These are phyloP conservation scores for Hirsutella thompsonii DNA, from an alignment of 2,329 filamentous ascomycete species.

Conservation along the genomic window DNA sequence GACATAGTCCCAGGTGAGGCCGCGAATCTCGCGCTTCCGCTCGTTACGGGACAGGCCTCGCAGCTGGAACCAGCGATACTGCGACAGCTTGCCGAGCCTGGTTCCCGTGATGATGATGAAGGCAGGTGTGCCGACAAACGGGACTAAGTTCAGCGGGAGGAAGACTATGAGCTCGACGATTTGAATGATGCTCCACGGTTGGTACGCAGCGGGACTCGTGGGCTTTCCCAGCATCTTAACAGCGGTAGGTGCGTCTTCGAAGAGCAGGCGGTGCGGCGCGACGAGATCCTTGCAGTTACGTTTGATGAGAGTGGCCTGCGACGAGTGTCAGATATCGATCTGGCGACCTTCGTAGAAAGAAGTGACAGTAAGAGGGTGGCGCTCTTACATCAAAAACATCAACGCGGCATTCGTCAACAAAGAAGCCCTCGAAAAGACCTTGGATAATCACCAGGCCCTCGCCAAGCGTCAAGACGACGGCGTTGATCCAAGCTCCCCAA, in stretches of 20 bases:
- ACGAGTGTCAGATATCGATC: background rate
- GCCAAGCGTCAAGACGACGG: constrained; percentile 75
- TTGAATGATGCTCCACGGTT: constrained; percentile 83
- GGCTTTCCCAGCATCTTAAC: constrained; percentile 76
- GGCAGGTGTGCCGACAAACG: constrained; percentile 67
- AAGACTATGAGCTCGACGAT: constrained; percentile 72
- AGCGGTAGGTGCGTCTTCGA: constrained; percentile 54
- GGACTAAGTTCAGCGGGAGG: constrained; percentile 77
- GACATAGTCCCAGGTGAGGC: constrained; percentile 68
- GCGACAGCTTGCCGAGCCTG: constrained; percentile 74
- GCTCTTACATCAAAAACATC: constrained; percentile 68
- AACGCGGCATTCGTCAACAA: constrained; percentile 66
- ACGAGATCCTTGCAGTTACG: constrained; percentile 59
- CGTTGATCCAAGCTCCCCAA: constrained; percentile 78
- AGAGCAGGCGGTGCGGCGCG: constrained; percentile 50
- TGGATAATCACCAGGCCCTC: constrained; percentile 61
- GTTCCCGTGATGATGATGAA: constrained; percentile 85
- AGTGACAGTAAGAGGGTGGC: no score
- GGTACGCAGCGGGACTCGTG: constrained; percentile 62
- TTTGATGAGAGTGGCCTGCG: constrained; percentile 58
- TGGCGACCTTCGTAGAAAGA: background rate
- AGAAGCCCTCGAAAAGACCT: constrained; percentile 65
- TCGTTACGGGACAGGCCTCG: constrained; percentile 62
- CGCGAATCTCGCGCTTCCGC: constrained; percentile 54
- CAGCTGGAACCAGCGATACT: constrained; percentile 83